Percentiles rank a stretch among this genome's conserved stretches.
Conservation (phyloP, 2,329 filamentous ascomycete genomes). For the Colletotrichum falcatum region DNA sequence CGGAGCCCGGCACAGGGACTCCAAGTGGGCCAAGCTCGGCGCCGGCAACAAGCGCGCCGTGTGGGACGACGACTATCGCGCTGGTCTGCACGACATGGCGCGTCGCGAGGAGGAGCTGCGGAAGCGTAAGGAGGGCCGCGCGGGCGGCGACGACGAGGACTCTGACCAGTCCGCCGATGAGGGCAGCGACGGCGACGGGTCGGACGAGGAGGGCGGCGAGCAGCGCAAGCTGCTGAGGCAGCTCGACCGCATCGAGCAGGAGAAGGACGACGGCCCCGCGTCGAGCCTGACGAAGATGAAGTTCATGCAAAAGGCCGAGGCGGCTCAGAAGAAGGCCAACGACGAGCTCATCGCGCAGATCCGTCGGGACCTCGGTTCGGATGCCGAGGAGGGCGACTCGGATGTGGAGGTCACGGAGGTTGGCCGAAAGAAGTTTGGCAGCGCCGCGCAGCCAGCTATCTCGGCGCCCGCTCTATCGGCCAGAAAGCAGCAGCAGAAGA, state of each 20-base stretch:
- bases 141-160: conserved; percentile 54
- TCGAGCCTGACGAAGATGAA: conserved; percentile 85
- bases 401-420: conserved; percentile 68
- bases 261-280: conserved; percentile 62
- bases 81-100: conserved; percentile 83
- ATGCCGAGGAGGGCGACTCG: conserved; percentile 62
- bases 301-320: conserved; percentile 94
- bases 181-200: conserved; percentile 64
- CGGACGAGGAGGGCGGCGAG: conserved; percentile 59
- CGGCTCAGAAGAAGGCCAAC: conserved; percentile 80
- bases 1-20: conserved; percentile 85
- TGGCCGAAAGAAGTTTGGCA: conserved; percentile 79
- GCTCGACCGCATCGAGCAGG: conserved; percentile 58
- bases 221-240: conserved; percentile 56
- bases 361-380: conserved; percentile 77
- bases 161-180: conserved; percentile 67
- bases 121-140: conserved; percentile 80
- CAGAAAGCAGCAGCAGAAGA: conserved; percentile 46
- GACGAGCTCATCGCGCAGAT: conserved; percentile 80
- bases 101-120: conserved; percentile 85
- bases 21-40: conserved; percentile 90
- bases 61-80: conserved; percentile 89
- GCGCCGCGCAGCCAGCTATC: conserved; percentile 49
- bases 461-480: conserved; percentile 47
- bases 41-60: conserved; percentile 82